Conservation (phyloP, 495 filamentous ascomycete species). For the Annulohypoxylon stygium region DNA sequence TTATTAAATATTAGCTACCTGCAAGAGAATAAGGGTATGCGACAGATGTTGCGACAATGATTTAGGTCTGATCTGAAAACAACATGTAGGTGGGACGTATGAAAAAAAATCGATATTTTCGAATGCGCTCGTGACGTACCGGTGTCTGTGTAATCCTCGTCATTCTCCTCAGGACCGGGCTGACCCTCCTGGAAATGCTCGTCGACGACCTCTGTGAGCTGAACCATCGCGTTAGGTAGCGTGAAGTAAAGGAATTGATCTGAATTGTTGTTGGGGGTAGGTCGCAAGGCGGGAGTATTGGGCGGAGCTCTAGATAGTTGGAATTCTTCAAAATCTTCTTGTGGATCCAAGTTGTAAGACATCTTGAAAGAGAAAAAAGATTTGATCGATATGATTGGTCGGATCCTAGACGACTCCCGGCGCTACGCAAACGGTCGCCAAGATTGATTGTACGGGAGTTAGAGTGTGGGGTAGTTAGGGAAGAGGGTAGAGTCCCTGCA, state of each 20-base stretch:
- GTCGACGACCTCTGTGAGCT: slow-evolving; percentile 94
- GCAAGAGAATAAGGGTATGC: background rate
- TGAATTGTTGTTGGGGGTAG: background rate
- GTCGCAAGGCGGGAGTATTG: slow-evolving; percentile 5
- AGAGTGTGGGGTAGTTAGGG: background rate
- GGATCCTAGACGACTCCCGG: background rate
- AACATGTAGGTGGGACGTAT: background rate
- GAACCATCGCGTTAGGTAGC: slow-evolving; percentile 76
- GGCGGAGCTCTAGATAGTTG: slow-evolving; percentile 15
- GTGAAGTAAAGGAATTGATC: background rate
- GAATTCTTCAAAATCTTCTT: slow-evolving; percentile 22
- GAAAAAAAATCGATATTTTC: slow-evolving; percentile 14
- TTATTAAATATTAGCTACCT: slow-evolving; percentile 33
- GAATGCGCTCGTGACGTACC: slow-evolving; percentile 66
- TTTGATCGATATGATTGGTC: background rate
- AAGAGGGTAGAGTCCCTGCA: background rate
- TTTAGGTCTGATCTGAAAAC: background rate
- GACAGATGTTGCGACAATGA: slow-evolving; percentile 1
- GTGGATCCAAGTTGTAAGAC: background rate
- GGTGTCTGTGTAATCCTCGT: slow-evolving; percentile 90
- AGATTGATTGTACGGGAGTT: background rate
- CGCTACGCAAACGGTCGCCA: background rate
- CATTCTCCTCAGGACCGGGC: slow-evolving; percentile 77
- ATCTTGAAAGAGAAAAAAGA: background rate
- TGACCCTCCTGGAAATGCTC: slow-evolving; percentile 89